Base-by-base conservation (phyloP, 345 rosid species). In the Trapa bicornis region DNA sequence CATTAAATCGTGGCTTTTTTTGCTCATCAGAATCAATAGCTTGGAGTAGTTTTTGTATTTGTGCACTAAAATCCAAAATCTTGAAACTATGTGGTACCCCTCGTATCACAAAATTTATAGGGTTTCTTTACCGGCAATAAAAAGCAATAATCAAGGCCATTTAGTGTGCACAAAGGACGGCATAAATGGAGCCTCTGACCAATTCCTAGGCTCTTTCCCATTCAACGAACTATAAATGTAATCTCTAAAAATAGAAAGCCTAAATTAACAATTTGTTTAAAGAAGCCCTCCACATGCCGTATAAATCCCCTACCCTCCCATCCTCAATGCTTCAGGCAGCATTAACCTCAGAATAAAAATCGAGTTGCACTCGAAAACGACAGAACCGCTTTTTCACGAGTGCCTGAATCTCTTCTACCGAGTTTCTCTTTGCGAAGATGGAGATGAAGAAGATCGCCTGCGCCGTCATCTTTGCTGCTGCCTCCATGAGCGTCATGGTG, bases 381-480 rank as follows among this genome's bases (percentile, higher is more conserved):
- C 32, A 52, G 1, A 10, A 58, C 33, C 37, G 35, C 35, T 75
- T 60, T 29, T 65, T 22, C 29, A 22, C 36, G 17, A 62, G 61
- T 48, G 63, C 62, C 10, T 75, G 64, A 8, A 68, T 50, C 14
- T 67, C 5, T 63, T 3, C 0, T 8, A 12, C 41, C 67, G 54
- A 35, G 54, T n/a, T 22, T 22, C 29, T 22, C 29, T 22, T 54
- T 2, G 74, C 80, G 77, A 70, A 80, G 77, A 74, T 78, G 48
- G 16, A 32, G 72, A 53, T 82, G 88, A 85, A 85, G 84, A 86
- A 83, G 82, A 70, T 77, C 47, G 87, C 84, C n/a, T 78, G 73
- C 2, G 84, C 83, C 53, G 56, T 77, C 68, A 70, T 83, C 72
- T 76, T 79, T 64, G 84, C 79, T n/a, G 84, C 86, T 53, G 85